phyloP scores from a whole-genome alignment of 2,329 filamentous ascomycete genomes.

The Talaromyces albobiverticillius region DNA sequence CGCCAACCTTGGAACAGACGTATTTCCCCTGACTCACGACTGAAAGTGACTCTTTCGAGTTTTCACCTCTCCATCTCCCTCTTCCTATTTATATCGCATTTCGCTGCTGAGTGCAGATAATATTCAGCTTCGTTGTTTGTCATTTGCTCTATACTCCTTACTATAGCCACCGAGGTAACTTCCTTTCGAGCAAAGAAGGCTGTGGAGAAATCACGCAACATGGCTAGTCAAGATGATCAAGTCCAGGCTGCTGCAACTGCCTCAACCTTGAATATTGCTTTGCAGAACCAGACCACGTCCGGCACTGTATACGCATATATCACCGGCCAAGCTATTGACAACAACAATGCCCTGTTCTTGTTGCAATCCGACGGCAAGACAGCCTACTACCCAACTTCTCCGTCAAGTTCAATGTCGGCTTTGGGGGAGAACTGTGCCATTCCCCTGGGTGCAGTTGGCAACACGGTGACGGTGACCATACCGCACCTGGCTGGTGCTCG shows the following conservation, averaged over 20 bases:
- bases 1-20: too few species aligned
- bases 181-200: background rate
- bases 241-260: slow-evolving; percentile 5
- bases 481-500: slow-evolving; percentile 69
- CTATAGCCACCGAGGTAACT: too few species aligned
- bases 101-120: too few species aligned
- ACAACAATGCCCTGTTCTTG: slow-evolving; percentile 59
- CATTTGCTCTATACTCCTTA: background rate
- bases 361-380: slow-evolving; percentile 65
- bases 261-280: slow-evolving; percentile 54
- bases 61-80: too few species aligned
- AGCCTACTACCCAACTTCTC: slow-evolving; percentile 63
- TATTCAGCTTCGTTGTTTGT: too few species aligned
- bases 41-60: too few species aligned
- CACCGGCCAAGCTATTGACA: slow-evolving; percentile 63
- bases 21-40: too few species aligned
- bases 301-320: slow-evolving; percentile 65
- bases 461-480: slow-evolving; percentile 59
- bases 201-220: background rate
- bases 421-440: slow-evolving; percentile 62
- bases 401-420: slow-evolving; percentile 47
- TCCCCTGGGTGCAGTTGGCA: slow-evolving; percentile 59
- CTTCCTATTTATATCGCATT: too few species aligned
- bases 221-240: background rate
- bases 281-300: slow-evolving; percentile 65